A percentile compares a stretch with the other conserved stretches of the same genome.
Conservation (phyloP, 2,329 filamentous ascomycete species). For the Neonectria sp. region DNA sequence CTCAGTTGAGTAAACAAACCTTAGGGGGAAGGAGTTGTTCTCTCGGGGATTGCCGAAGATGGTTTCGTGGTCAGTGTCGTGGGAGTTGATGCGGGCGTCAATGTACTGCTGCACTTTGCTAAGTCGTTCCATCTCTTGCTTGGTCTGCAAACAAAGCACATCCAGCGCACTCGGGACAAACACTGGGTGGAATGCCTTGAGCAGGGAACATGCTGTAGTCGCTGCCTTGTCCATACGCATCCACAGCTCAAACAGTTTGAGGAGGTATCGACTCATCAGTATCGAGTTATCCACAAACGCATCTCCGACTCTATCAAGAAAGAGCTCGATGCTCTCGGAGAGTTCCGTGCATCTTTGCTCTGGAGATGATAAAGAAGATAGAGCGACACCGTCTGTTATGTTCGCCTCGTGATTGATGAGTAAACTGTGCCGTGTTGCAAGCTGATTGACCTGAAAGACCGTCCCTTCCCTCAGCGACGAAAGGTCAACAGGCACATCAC, state of each 20-base stretch:
- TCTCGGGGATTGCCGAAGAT: slow-evolving; percentile 63
- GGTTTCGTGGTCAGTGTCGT: slow-evolving; percentile 47
- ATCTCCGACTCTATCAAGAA: slow-evolving; percentile 22
- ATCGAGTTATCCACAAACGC: slow-evolving; percentile 53
- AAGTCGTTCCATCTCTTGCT: slow-evolving; percentile 66
- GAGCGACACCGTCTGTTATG: neutral
- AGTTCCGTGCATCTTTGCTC: slow-evolving; percentile 1
- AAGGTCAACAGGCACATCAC: neutral
- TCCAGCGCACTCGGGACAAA: slow-evolving; percentile 68
- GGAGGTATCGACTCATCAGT: slow-evolving; percentile 52
- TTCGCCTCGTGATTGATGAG: slow-evolving; percentile 20
- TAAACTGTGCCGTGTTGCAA: slow-evolving; percentile 15
- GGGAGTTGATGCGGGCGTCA: slow-evolving; percentile 33
- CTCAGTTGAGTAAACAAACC: slow-evolving; percentile 12
- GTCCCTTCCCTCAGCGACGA: slow-evolving; percentile 24
- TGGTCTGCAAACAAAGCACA: slow-evolving; percentile 65
- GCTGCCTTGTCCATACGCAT: slow-evolving; percentile 67
- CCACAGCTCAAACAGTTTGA: slow-evolving; percentile 73
- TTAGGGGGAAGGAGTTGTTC: slow-evolving; percentile 5
- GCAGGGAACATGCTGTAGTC: slow-evolving; percentile 58
- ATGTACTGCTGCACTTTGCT: slow-evolving; percentile 46
- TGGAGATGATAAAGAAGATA: neutral
- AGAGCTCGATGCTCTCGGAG: neutral
- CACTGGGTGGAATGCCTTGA: slow-evolving; percentile 66
- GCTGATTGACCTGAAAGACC: slow-evolving; percentile 27